Conservation (phyloP, 2,329 filamentous ascomycete genomes). For the Ciborinia camelliae region DNA sequence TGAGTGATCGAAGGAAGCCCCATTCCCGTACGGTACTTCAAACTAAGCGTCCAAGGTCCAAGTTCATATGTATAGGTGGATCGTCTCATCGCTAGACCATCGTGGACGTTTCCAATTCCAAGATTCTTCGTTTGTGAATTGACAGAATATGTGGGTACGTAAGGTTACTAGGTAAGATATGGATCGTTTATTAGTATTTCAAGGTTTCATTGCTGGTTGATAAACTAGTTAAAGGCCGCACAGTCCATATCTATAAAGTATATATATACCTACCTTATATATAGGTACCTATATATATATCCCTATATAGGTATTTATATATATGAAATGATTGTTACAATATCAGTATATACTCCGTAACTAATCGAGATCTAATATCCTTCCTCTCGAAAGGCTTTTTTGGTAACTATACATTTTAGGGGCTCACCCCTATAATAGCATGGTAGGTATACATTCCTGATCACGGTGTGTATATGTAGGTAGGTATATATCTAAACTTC, state of each 20-base stretch:
- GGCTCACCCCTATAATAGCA: no score
- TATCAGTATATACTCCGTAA: no score
- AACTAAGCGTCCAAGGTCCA: background rate
- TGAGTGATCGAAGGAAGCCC: slow-evolving; percentile 12
- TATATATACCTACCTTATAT: no score
- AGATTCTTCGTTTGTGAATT: slow-evolving; percentile 19
- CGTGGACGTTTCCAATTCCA: slow-evolving; percentile 16
- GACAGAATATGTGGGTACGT: slow-evolving; percentile 18
- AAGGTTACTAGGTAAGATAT: no score
- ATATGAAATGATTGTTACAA: slow-evolving; percentile 7
- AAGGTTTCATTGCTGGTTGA: slow-evolving; percentile 9
- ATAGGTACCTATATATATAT: background rate
- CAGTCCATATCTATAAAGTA: slow-evolving; percentile 10
- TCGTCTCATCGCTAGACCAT: slow-evolving; percentile 11
- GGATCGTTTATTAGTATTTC: slow-evolving; percentile 17
- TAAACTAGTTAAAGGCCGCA: slow-evolving; percentile 1
- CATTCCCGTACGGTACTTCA: slow-evolving; percentile 2
- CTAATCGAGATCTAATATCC: slow-evolving; percentile 1
- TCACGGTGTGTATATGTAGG: no score
- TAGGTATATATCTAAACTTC: background rate
- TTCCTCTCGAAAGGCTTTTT: background rate
- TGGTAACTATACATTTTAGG: background rate
- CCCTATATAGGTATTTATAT: background rate
- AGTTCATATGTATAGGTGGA: no score
- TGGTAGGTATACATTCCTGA: no score